phyloP scores from a whole-genome alignment of 306 rosid genomes.

The Gastrolobium bilobum region DNA sequence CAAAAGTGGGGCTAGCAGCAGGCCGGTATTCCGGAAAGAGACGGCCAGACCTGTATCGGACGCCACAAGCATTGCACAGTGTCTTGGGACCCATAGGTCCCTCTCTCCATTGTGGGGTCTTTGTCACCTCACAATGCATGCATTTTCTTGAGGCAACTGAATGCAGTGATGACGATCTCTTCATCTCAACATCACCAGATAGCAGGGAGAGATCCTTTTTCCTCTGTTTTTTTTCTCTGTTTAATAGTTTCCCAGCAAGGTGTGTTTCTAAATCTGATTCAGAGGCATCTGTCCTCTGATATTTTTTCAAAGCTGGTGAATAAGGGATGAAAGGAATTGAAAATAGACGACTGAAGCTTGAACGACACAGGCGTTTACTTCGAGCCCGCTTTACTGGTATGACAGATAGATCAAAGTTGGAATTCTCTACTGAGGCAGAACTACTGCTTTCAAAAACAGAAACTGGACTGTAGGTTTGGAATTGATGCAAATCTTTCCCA shows the following conservation, averaged over 20 bases:
- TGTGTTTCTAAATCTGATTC: slow-evolving; percentile 51
- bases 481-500: slow-evolving; percentile 55
- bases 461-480: slow-evolving; percentile 74
- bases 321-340: slow-evolving; percentile 45
- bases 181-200: slow-evolving; percentile 50
- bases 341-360: slow-evolving; percentile 51
- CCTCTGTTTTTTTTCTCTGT: slow-evolving; percentile 52
- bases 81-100: slow-evolving; percentile 93
- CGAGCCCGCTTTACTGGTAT: slow-evolving; percentile 68
- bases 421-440: slow-evolving; percentile 67
- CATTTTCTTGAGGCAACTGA: slow-evolving; percentile 58
- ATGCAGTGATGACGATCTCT: slow-evolving; percentile 44
- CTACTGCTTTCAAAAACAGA: slow-evolving; percentile 79
- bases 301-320: slow-evolving; percentile 37
- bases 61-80: slow-evolving; percentile 92
- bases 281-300: slow-evolving; percentile 40
- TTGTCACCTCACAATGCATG: slow-evolving; percentile 76
- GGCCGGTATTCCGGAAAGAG: slow-evolving; percentile 91
- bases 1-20: slow-evolving; percentile 82
- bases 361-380: slow-evolving; percentile 66
- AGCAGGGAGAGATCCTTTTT: slow-evolving; percentile 54
- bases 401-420: slow-evolving; percentile 50
- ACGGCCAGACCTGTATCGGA: slow-evolving; percentile 89
- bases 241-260: slow-evolving; percentile 42
- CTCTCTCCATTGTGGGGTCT: slow-evolving; percentile 94